phyloP scores from a whole-genome alignment of 2,329 filamentous ascomycete genomes.

The Bipolaris gigantea region DNA sequence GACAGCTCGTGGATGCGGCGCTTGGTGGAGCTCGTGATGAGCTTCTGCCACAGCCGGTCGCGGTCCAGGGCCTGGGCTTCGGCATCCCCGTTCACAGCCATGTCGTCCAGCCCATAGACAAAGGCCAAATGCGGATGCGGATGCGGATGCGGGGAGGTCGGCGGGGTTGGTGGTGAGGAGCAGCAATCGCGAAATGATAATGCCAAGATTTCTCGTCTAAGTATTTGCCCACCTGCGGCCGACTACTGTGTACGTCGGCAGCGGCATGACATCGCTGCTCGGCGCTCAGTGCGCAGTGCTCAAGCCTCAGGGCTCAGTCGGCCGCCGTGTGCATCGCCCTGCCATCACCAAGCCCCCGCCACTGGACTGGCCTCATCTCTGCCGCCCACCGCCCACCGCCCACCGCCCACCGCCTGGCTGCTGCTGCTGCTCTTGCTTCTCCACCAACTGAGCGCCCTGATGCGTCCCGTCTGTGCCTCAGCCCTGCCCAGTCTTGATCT shows the following conservation, averaged over 20 bases:
- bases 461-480: conserved; percentile 32
- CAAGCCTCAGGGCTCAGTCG: too few species aligned
- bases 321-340: conserved; percentile 19
- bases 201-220: conserved; percentile 26
- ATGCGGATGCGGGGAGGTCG: conserved; percentile 30
- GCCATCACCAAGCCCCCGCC: conserved; percentile 9
- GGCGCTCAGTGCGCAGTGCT: not conserved
- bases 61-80: conserved; percentile 37
- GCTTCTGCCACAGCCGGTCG: conserved; percentile 44
- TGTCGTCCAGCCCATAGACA: conserved; percentile 39
- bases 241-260: too few species aligned
- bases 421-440: not conserved
- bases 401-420: too few species aligned
- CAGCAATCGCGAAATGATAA: conserved; percentile 11
- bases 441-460: conserved; percentile 29
- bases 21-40: conserved; percentile 55
- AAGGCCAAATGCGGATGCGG: conserved; percentile 25
- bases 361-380: conserved; percentile 2
- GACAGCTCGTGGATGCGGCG: conserved; percentile 50
- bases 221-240: not conserved
- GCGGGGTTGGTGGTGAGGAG: conserved; percentile 26
- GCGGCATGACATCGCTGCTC: conserved; percentile 21
- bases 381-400: conserved; percentile 7
- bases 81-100: conserved; percentile 44
- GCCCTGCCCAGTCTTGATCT: conserved; percentile 40